Evolutionary conservation across 1,284 basidiomycete species (phyloP).

Genomic region (Peniophora sp.): DNA sequence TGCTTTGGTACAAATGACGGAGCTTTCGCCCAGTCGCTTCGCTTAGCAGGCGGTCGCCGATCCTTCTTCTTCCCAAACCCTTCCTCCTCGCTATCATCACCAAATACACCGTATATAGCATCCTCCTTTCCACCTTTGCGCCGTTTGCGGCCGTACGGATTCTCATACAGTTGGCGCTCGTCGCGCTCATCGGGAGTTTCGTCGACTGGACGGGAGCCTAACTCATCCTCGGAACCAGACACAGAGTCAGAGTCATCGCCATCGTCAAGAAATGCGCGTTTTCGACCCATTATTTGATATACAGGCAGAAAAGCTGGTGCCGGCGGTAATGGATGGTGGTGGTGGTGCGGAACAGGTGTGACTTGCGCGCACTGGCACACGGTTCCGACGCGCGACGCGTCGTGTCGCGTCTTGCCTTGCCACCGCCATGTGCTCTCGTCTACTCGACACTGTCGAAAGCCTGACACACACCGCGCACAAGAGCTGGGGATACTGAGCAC

Average conservation of each 20-base stretch:
- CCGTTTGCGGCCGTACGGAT: conserved; percentile 69
- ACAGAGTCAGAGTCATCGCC: conserved; percentile 58
- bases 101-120: conserved; percentile 82
- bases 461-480: no score
- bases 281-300: conserved; percentile 61
- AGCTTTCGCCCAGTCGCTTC: conserved; percentile 67
- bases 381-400: no score
- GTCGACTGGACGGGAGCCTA: conserved; percentile 31
- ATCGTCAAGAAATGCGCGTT: conserved; percentile 72
- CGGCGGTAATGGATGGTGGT: neutral
- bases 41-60: conserved; percentile 22
- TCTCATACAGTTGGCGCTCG: conserved; percentile 73
- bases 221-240: conserved; percentile 35
- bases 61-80: conserved; percentile 22
- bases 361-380: no score
- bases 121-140: conserved; percentile 65
- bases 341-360: neutral
- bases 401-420: no score
- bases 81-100: conserved; percentile 62
- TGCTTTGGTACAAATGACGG: conserved; percentile 67
- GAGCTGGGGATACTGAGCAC: no score
- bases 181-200: conserved; percentile 68
- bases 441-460: no score
- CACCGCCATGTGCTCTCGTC: no score
- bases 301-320: neutral